A percentile compares a stretch with the other conserved stretches of the same genome.
phyloP scores from a whole-genome alignment of 1,284 basidiomycete species.

The Marasmius oreades region DNA sequence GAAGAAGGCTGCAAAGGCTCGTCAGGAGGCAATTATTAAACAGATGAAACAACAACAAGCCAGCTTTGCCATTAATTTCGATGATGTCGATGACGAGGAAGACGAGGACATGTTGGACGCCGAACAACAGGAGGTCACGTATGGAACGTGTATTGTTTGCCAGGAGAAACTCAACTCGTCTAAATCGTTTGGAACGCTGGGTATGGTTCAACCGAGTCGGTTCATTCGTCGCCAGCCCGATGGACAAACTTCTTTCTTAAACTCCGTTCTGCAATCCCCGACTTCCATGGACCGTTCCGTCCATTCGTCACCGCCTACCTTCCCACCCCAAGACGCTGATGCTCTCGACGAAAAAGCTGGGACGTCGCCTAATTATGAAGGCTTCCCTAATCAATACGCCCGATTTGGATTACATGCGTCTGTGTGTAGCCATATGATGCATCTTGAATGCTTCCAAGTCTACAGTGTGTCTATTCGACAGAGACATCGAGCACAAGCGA shows the following conservation, averaged over 20 bases:
- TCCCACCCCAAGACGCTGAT: conserved; percentile 54
- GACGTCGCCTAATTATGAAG: conserved; percentile 59
- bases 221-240: conserved; percentile 80
- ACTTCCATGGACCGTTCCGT: conserved; percentile 62
- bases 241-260: conserved; percentile 64
- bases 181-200: conserved; percentile 86
- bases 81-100: conserved; percentile 61
- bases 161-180: conserved; percentile 85
- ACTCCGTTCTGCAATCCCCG: conserved; percentile 69
- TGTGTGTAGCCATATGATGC: conserved; percentile 97
- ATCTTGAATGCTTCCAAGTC: conserved; percentile 89
- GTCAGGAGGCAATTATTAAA: conserved; percentile 88
- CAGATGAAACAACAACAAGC: conserved; percentile 92
- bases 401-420: conserved; percentile 87
- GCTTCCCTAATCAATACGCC: conserved; percentile 69
- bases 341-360: conserved; percentile 45
- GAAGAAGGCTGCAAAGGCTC: conserved; percentile 77
- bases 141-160: conserved; percentile 96
- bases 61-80: conserved; percentile 77
- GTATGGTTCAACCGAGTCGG: conserved; percentile 86
- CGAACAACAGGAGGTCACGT: conserved; percentile 51
- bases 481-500: conserved; percentile 87
- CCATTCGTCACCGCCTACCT: conserved; percentile 29
- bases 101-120: conserved; percentile 48
- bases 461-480: conserved; percentile 88